Evolutionary conservation across 139 green algal genomes (phyloP).

Genomic region (Chlamydomonas asymmetrica): DNA sequence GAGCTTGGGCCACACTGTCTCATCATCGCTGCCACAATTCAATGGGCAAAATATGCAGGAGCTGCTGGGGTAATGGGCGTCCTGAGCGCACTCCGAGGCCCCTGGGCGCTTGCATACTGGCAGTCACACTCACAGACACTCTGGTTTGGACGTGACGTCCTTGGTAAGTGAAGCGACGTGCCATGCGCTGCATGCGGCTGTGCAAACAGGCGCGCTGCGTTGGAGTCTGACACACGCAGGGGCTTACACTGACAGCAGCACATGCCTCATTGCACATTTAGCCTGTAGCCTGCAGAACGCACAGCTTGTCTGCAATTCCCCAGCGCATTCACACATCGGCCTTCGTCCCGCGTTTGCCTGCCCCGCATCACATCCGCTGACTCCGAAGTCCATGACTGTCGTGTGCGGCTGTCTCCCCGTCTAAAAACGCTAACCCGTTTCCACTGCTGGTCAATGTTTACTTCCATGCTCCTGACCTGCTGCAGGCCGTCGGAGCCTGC

Average conservation of each 20-base stretch:
- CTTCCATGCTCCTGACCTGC: neutral
- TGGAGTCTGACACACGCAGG: too few relatives aligned
- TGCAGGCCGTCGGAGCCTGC: constrained; percentile 67
- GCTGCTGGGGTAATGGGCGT: constrained; percentile 10
- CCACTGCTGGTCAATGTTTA: neutral
- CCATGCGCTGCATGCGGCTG: neutral
- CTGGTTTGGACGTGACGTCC: constrained; percentile 75
- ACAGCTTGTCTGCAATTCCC: neutral
- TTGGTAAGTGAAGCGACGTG: constrained; percentile 45
- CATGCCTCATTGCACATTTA: too few relatives aligned
- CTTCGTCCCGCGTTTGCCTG: too few relatives aligned
- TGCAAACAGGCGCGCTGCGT: neutral
- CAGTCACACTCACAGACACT: constrained; percentile 48
- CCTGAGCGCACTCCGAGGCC: constrained; percentile 63
- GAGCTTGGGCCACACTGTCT: neutral
- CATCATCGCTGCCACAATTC: too few relatives aligned
- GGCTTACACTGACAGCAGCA: too few relatives aligned
- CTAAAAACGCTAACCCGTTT: neutral
- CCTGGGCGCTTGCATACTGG: constrained; percentile 85
- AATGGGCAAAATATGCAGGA: neutral
- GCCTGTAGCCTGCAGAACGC: neutral
- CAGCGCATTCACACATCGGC: too few relatives aligned
- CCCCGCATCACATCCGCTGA: too few relatives aligned
- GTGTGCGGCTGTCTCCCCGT: neutral
- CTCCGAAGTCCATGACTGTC: too few relatives aligned